Evolutionary conservation across 2,329 filamentous ascomycete genomes (phyloP).

Genomic region (Colletotrichum sp.): DNA sequence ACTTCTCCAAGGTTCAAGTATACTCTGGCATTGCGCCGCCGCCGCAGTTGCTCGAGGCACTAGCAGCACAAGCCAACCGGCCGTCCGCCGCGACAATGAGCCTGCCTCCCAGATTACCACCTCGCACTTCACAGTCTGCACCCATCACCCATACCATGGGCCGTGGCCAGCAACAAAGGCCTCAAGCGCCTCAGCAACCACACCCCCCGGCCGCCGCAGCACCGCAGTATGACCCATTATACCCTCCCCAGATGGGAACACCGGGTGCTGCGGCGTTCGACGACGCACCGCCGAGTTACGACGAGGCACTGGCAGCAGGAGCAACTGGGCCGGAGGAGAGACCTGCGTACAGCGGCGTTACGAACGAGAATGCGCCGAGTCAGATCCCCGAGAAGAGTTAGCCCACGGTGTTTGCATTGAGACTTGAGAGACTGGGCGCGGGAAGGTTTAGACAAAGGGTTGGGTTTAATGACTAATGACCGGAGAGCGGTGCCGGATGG

Average conservation of each 20-base stretch:
- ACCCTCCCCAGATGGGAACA: slow-evolving; percentile 62
- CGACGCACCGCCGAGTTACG: slow-evolving; percentile 92
- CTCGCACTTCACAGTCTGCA: slow-evolving; percentile 31
- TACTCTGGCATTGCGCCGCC: slow-evolving; percentile 90
- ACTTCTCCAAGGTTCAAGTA: slow-evolving; percentile 76
- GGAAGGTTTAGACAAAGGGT: neutral
- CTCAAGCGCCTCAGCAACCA: slow-evolving; percentile 29
- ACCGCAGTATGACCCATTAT: slow-evolving; percentile 54
- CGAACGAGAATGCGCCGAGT: slow-evolving; percentile 64
- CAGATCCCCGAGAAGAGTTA: slow-evolving; percentile 48
- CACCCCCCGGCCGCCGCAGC: slow-evolving; percentile 28
- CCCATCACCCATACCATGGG: slow-evolving; percentile 23
- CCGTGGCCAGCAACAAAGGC: slow-evolving; percentile 28
- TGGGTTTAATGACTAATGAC: slow-evolving; percentile 1
- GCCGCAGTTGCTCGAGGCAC: slow-evolving; percentile 73
- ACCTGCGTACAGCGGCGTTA: slow-evolving; percentile 70
- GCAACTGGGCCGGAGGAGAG: slow-evolving; percentile 74
- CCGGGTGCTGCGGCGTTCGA: slow-evolving; percentile 55
- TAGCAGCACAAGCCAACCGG: slow-evolving; percentile 30
- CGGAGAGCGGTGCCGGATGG: neutral
- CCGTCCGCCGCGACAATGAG: slow-evolving; percentile 41
- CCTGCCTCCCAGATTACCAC: slow-evolving; percentile 40
- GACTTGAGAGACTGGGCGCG: neutral
- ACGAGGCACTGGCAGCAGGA: slow-evolving; percentile 86
- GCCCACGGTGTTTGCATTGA: neutral